Conservation (phyloP, 2,329 filamentous ascomycete genomes). For the Colletotrichum abscissum region DNA sequence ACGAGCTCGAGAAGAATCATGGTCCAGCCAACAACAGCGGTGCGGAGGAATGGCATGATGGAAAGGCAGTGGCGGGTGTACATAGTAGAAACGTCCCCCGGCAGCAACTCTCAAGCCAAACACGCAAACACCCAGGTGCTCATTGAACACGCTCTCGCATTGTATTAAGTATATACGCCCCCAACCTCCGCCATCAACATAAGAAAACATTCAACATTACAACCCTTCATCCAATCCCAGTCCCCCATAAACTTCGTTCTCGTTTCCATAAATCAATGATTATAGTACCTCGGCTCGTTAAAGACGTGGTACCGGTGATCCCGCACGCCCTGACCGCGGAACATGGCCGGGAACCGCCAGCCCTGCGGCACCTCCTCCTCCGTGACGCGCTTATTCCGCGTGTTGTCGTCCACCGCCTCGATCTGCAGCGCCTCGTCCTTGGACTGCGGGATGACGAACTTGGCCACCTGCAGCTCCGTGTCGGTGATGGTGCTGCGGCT, state of each 20-base stretch:
- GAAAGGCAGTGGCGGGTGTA: neutral
- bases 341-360: constrained; percentile 84
- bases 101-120: neutral
- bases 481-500: constrained; percentile 94
- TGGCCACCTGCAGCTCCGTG: constrained; percentile 95
- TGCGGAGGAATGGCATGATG: neutral
- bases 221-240: neutral
- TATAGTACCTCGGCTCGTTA: constrained; percentile 84
- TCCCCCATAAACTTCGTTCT: neutral
- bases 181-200: neutral
- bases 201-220: constrained; percentile 2
- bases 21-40: neutral
- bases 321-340: constrained; percentile 86
- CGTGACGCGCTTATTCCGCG: constrained; percentile 67
- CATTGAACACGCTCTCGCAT: neutral
- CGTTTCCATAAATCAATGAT: constrained; percentile 43
- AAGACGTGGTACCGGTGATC: constrained; percentile 97
- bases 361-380: constrained; percentile 83
- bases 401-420: constrained; percentile 57
- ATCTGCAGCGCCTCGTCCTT: constrained; percentile 64
- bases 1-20: too few relatives aligned
- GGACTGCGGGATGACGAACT: constrained; percentile 85
- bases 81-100: neutral
- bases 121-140: neutral
- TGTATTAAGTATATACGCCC: neutral